Percentiles rank a stretch among this genome's conserved stretches.
Evolutionary conservation across 169 alveolate species (phyloP).

Genomic region (Plasmodium reichenowi): DNA sequence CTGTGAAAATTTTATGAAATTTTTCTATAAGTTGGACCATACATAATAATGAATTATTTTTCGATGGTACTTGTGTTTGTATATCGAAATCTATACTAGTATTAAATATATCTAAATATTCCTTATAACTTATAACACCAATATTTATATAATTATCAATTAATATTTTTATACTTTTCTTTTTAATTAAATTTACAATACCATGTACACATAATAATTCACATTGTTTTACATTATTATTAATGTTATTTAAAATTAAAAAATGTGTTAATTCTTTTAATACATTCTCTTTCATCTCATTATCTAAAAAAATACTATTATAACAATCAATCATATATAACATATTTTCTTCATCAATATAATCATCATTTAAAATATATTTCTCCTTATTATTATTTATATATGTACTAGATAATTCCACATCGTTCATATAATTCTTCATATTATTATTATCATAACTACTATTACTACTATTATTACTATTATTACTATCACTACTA

Average conservation of each 20-base stretch:
- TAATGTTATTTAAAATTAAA: constrained; percentile 84
- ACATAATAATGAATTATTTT: constrained; percentile 65
- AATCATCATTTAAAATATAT: neutral
- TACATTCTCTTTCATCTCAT: constrained; percentile 60
- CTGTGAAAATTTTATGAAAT: constrained; percentile 42
- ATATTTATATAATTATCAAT: constrained; percentile 85
- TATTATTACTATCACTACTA: neutral
- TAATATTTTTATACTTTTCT: constrained; percentile 84
- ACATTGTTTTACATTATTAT: constrained; percentile 84
- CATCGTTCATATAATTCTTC: neutral
- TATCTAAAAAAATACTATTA: constrained; percentile 54
- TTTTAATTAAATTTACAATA: constrained; percentile 85
- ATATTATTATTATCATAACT: constrained; percentile 2
- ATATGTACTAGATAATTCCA: neutral
- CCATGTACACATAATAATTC: constrained; percentile 85
- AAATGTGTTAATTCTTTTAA: constrained; percentile 83
- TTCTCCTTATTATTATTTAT: no score
- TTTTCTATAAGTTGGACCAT: constrained; percentile 71
- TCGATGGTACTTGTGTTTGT: constrained; percentile 72
- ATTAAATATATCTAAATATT: constrained; percentile 73
- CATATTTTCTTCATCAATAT: constrained; percentile 14
- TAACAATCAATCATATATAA: constrained; percentile 38
- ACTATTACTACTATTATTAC: constrained; percentile 1
- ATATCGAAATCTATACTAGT: constrained; percentile 76
- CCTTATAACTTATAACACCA: constrained; percentile 68